These are phyloP conservation scores for Phytopythium sindhum DNA, from an alignment of 352 stramenopile genomes.

Conservation along the genomic window DNA sequence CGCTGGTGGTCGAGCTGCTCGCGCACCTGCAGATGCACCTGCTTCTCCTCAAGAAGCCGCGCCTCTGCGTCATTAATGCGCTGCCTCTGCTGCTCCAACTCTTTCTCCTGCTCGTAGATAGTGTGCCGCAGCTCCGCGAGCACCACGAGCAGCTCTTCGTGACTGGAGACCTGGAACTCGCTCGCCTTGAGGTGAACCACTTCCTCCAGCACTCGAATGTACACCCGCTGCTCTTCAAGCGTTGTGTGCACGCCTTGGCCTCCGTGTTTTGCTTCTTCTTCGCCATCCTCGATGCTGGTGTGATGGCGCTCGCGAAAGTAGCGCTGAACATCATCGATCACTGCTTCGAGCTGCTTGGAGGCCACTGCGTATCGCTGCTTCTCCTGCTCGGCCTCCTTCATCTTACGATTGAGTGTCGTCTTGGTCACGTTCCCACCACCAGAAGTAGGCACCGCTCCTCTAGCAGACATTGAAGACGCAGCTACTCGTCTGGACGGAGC, in stretches of 20 bases:
- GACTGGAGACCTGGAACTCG: slow-evolving; percentile 61
- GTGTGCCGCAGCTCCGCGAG: slow-evolving; percentile 74
- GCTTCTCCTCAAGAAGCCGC: slow-evolving; percentile 24
- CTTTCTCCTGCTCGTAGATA: slow-evolving; percentile 68
- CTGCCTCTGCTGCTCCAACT: slow-evolving; percentile 29
- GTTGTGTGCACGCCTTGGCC: background rate
- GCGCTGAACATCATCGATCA: slow-evolving; percentile 31
- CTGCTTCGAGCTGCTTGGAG: slow-evolving; percentile 34
- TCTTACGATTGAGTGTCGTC: slow-evolving; percentile 24
- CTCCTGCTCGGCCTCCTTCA: slow-evolving; percentile 41
- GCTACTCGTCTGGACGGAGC: background rate
- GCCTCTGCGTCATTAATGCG: slow-evolving; percentile 9
- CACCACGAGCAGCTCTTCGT: slow-evolving; percentile 75
- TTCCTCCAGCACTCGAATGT: slow-evolving; percentile 79
- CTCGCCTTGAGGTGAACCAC: slow-evolving; percentile 66
- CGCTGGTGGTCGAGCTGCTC: slow-evolving; percentile 12
- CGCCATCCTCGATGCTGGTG: slow-evolving; percentile 5
- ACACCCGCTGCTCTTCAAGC: slow-evolving; percentile 45
- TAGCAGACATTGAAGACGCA: background rate
- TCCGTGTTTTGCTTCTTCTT: background rate
- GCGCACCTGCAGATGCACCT: slow-evolving; percentile 16
- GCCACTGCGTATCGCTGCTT: slow-evolving; percentile 34
- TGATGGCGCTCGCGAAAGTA: slow-evolving; percentile 27
- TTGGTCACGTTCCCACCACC: slow-evolving; percentile 11
- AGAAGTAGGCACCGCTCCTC: background rate